Evolutionary conservation across 2,329 filamentous ascomycete species (phyloP).

Genomic region (Colletotrichum sp.): DNA sequence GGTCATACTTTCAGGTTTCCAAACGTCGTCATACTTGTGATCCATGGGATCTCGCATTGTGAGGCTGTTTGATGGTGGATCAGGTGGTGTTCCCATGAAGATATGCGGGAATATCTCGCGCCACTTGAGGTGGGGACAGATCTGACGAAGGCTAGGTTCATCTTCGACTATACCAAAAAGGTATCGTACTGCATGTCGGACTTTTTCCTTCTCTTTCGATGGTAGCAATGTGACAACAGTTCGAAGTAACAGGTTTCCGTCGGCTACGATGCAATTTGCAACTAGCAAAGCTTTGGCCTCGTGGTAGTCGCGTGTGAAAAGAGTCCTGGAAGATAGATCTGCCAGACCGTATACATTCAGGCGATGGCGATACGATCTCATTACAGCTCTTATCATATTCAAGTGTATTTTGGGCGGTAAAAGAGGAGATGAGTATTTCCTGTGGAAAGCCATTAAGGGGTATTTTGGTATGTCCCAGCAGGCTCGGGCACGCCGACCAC

Average conservation of each 20-base stretch:
- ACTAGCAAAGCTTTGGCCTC: rapidly evolving
- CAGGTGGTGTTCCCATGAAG: rapidly evolving
- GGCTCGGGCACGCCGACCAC: rapidly evolving
- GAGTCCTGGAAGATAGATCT: rapidly evolving
- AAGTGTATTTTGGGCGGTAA: not conserved
- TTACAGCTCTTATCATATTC: rapidly evolving
- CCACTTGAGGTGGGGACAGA: rapidly evolving
- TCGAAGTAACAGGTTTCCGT: rapidly evolving
- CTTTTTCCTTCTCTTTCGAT: rapidly evolving
- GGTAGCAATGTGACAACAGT: not conserved
- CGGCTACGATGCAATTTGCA: rapidly evolving
- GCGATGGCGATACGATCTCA: rapidly evolving
- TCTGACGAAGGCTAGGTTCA: rapidly evolving
- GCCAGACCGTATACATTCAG: rapidly evolving
- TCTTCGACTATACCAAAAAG: rapidly evolving
- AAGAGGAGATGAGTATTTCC: not conserved
- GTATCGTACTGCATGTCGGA: rapidly evolving
- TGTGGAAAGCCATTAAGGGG: too few species aligned
- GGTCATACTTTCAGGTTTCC: rapidly evolving
- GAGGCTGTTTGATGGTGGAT: rapidly evolving
- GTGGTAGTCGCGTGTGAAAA: rapidly evolving
- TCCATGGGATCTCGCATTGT: rapidly evolving
- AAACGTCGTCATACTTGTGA: not conserved
- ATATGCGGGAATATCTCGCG: not conserved
- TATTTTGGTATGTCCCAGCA: not conserved